Evolutionary conservation across 768 basidiomycete species (phyloP), one percentile per base, ranked within the genome.

Genomic region (Tricholoma flavovirens): DNA sequence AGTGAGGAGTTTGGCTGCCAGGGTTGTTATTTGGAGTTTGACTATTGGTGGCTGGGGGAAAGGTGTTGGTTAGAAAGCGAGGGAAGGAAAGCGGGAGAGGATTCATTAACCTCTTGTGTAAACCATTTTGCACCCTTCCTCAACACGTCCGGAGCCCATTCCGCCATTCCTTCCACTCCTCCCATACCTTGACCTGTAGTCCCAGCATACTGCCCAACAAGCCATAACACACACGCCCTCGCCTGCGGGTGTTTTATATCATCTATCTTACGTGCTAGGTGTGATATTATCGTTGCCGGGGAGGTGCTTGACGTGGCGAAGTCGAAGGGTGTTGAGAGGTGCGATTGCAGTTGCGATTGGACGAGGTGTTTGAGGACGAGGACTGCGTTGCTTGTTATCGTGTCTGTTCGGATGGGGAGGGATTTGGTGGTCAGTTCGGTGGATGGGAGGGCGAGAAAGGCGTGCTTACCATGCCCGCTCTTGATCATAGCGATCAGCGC

Each of bases 101-200:
- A 26, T 26, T 26, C 5, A 26, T 26, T 26, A 5, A 88, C 92
- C 79, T 97, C 93, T 42, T 77, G 62, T 2, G 62, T 68, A 65
- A 97, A 96, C 0, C 79, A 76, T 67, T 88, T 92, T 2, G 84
- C 85, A 4, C 82, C 73, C 62, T 87, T 87, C n/a, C 96, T 76
- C 10, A 98, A 71, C 4, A 96, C 82, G 66, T 99, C 97, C 1
- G 96, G 92, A 0, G 86, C 91, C 91, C 90, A 95, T 29, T 79
- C 77, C 4, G 76, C 83, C 7, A 93, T 70, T 62, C 56, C 22
- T 62, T 65, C 38, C 71, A 72, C 15, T 67, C 64, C 46, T 6
- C 24, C 24, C 5, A 26, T 26, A 26, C 24, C 24, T 26, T 26
- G 24, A 26, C 24, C 24, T 5, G 24, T 26, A 26, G 46, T 30